Evolutionary conservation across 441 rosid genomes (phyloP).

Genomic region (Syzygium syzygioides): DNA sequence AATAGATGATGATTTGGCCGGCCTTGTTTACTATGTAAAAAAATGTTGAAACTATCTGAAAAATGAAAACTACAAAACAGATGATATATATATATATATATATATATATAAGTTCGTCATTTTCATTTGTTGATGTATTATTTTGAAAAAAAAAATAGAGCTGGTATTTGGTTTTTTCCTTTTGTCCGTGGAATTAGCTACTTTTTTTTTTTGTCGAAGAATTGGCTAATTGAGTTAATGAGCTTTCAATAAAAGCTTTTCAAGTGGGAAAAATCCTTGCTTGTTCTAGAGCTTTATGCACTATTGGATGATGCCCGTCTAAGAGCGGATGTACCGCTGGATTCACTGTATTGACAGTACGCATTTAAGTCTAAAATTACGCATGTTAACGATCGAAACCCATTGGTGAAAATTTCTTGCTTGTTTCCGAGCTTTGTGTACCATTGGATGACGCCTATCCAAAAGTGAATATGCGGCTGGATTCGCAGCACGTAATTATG

Average conservation of each 20-base stretch:
- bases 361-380: not conserved
- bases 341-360: not conserved
- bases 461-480: too few species aligned
- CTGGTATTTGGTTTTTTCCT: not conserved
- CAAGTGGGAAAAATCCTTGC: not conserved
- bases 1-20: not conserved
- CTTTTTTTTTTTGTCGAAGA: not conserved
- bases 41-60: not conserved
- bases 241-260: not conserved
- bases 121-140: not conserved
- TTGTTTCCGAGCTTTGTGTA: too few species aligned
- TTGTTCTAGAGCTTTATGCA: rapidly evolving
- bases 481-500: too few species aligned
- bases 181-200: not conserved
- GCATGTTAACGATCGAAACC: not conserved
- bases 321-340: rapidly evolving
- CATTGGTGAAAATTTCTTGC: too few species aligned
- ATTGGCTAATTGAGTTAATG: not conserved
- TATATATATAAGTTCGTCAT: not conserved
- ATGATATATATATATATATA: too few species aligned
- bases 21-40: not conserved
- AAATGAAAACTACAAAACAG: not conserved
- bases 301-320: not conserved
- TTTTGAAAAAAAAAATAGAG: not conserved
- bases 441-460: too few species aligned